Base-by-base conservation (phyloP, 345 rosid species). In the Acer yangbiense region DNA sequence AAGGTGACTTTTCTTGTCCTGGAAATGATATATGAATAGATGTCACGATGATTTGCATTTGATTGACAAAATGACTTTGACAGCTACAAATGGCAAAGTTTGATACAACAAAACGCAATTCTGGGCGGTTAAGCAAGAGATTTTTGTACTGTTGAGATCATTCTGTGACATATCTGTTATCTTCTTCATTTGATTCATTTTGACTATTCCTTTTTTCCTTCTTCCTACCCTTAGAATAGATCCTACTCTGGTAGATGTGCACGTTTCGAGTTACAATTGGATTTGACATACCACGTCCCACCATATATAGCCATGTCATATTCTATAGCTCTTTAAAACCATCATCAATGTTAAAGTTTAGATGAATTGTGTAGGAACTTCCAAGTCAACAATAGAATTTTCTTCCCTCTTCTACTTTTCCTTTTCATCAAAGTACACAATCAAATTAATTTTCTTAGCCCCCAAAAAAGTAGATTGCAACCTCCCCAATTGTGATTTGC, bases 51-150 rank as follows among this genome's bases (percentile, higher is more conserved):
- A 25, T 25, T 25, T 25, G 2, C 11, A 65, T 27, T 68, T 57
- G 4, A 55, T 48, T 9, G 68, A 55, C 73, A 65, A 46, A 55
- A 17, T 58, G 73, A 78, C 14, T 32, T 66, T 50, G 79, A 67
- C 68, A 41, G 73, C 73, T 9, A 35, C 57, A 63, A 29, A 48
- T n/a, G 78, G 13, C 39, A 23, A 21, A 54, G 14, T 60, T 9
- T 69, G 67, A 43, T 52, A 72, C 77, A 52, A 76, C 58, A 39
- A 55, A 48, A 32, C 12, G 43, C 78, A 83, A 65, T 77, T 79
- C 69, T 69, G 78, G 80, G 63, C 55, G 81, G 41, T 60, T 73
- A 77, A 83, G 78, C 66, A 79, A 78, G 57, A 71, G 72, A 64
- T 69, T 12, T 69, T 13, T 21, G 14, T 35, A 68, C 50, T 81